Base-by-base conservation (phyloP, 1,139 yeast species). In the Geotrichum histeridarum region DNA sequence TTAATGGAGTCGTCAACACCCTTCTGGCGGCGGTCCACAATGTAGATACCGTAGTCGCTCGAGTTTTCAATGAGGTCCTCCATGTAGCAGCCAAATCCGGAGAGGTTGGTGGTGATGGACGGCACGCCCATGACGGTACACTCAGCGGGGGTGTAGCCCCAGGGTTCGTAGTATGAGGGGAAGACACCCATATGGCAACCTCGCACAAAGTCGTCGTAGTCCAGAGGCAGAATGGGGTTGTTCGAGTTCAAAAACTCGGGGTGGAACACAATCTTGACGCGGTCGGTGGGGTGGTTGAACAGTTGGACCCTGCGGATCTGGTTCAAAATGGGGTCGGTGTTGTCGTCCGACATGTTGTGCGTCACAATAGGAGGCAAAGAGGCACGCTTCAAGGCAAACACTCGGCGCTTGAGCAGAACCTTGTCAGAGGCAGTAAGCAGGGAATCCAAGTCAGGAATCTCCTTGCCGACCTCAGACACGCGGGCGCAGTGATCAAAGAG, bases 61-160 rank as follows among this genome's bases (percentile, higher is more conserved):
- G 97, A 86, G 67, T 89, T 87, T 70, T 91, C 98, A 70, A 93
- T 91, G 64, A 93, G 77, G 69, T 91, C 97, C 72, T 93, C 98
- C 98, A 93, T 93, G 74, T 93, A 93, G 64, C 98, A 94, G 54
- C 99, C 99, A 69, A 93, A 93, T 1, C 99, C 99, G 7, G 96
- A 88, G 61, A 93, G 77, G 70, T 93, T 93, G 50, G 99, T 93
- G 30, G 99, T 91, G 66, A 93, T 88, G n/a, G 96, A 88, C 18
- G 99, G 99, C 55, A 93, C 95, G 58, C 99, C 98, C 98, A 93
- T 93, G 37, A 93, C 99, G 0, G 98, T 93, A 77, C 98, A 93
- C 70, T 93, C 99, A 9, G 98, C 98, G 11, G 99, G 99, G 6
- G 99, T 93, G 72, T 93, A 93, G 37, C 99, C 99, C 99, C 99